A percentile compares a stretch with the other conserved stretches of the same genome.
These are phyloP conservation scores for Sugiyamaella chiloensis DNA, from an alignment of 805 yeast genomes.

Conservation along the genomic window DNA sequence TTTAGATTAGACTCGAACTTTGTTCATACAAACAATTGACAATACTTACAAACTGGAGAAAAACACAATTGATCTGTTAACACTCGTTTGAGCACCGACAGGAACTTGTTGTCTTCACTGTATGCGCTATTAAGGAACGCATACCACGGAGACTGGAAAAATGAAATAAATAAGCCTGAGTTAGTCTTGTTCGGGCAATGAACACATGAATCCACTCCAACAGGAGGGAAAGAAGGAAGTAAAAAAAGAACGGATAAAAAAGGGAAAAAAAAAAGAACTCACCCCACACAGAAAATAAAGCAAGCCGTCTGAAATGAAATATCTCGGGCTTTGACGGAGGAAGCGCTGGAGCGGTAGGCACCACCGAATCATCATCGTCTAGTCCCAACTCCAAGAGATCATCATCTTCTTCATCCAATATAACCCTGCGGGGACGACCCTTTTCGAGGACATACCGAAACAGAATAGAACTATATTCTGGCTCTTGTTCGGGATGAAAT, in stretches of 20 bases:
- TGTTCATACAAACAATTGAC: background rate
- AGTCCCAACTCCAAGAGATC: slow-evolving; percentile 36
- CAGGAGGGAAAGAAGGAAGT: too few species aligned
- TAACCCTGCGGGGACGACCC: slow-evolving; percentile 32
- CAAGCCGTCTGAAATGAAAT: slow-evolving; percentile 67
- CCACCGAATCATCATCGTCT: slow-evolving; percentile 17
- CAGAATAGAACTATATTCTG: slow-evolving; percentile 16
- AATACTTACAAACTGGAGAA: slow-evolving; percentile 57
- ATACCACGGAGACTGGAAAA: slow-evolving; percentile 88
- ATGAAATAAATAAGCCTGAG: slow-evolving; percentile 64
- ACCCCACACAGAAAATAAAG: slow-evolving; percentile 82
- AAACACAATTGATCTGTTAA: slow-evolving; percentile 85
- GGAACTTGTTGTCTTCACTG: slow-evolving; percentile 69
- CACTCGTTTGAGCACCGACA: slow-evolving; percentile 78
- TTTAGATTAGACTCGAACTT: background rate
- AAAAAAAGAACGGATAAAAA: too few species aligned
- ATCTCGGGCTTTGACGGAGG: slow-evolving; percentile 25
- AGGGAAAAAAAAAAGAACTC: slow-evolving; percentile 10
- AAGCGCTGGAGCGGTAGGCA: slow-evolving; percentile 1
- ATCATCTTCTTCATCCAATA: slow-evolving; percentile 35
- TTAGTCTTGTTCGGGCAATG: slow-evolving; percentile 2
- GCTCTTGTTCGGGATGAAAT: slow-evolving; percentile 24
- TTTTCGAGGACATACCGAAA: slow-evolving; percentile 31
- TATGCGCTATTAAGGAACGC: slow-evolving; percentile 72
- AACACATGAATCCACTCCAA: too few species aligned